Evolutionary conservation across 1,284 basidiomycete genomes (phyloP).

Genomic region (Leccinum griseonigrum): DNA sequence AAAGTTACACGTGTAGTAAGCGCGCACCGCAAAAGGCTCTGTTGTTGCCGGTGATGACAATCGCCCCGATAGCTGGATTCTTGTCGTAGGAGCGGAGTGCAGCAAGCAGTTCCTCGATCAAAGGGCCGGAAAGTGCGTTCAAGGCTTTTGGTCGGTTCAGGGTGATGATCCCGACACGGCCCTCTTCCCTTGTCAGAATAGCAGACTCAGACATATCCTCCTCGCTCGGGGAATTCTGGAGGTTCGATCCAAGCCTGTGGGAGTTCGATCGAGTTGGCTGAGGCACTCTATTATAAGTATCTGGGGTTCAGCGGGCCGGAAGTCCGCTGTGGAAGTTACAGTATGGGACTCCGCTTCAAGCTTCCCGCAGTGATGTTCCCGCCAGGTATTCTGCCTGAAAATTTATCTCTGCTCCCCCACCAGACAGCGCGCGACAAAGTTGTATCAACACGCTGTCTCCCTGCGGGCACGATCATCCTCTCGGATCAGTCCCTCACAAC

Average conservation of each 20-base stretch:
- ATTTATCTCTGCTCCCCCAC: constrained; percentile 40
- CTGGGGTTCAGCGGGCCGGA: background rate
- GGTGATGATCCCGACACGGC: constrained; percentile 27
- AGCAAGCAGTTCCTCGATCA: constrained; percentile 46
- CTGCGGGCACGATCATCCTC: constrained; percentile 48
- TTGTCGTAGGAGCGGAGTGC: constrained; percentile 44
- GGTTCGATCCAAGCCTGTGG: background rate
- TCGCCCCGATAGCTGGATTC: constrained; percentile 47
- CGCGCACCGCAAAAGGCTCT: constrained; percentile 54
- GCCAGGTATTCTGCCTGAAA: constrained; percentile 10
- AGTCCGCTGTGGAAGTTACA: background rate
- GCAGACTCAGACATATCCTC: constrained; percentile 21
- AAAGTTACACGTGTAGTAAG: no score
- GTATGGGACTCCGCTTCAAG: background rate
- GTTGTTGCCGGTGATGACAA: constrained; percentile 59
- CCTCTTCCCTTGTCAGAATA: constrained; percentile 18
- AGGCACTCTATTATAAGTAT: background rate
- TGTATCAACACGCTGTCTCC: constrained; percentile 38
- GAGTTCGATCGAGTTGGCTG: background rate
- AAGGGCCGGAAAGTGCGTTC: constrained; percentile 56
- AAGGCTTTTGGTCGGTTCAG: constrained; percentile 66
- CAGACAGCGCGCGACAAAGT: constrained; percentile 49
- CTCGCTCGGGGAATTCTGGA: background rate
- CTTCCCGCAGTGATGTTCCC: background rate
- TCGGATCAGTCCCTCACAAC: constrained; percentile 43